Evolutionary conservation across 129 eudicot genomes (phyloP).

Genomic region (Kitagawia praeruptora): DNA sequence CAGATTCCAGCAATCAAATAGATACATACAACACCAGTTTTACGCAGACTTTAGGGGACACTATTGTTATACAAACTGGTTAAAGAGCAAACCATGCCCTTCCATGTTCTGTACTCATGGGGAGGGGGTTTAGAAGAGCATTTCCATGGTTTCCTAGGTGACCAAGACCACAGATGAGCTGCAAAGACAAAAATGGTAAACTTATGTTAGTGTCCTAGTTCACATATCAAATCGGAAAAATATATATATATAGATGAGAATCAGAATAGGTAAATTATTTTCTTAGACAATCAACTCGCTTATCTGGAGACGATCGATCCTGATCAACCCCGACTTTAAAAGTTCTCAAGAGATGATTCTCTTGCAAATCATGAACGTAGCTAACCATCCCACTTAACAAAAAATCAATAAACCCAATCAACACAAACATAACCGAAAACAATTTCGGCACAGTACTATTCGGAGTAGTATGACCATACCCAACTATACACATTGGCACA

Average conservation of each 20-base stretch:
- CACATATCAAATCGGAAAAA: not conserved
- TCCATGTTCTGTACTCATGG: slow-evolving; percentile 24
- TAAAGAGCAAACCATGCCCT: slow-evolving; percentile 27
- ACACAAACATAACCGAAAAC: slow-evolving; percentile 51
- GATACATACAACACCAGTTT: slow-evolving; percentile 21
- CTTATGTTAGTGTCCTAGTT: not conserved
- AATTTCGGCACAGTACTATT: slow-evolving; percentile 39
- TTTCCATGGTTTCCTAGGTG: slow-evolving; percentile 30
- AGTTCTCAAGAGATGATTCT: slow-evolving; percentile 36
- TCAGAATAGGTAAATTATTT: not conserved
- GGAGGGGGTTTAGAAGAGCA: slow-evolving; percentile 19
- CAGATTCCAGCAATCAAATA: slow-evolving; percentile 32
- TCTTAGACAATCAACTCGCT: not conserved
- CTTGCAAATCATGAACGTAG: slow-evolving; percentile 68
- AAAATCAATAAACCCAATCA: slow-evolving; percentile 60
- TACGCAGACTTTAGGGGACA: slow-evolving; percentile 6
- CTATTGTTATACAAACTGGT: slow-evolving; percentile 23
- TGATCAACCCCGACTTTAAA: slow-evolving; percentile 22
- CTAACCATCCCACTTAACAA: slow-evolving; percentile 62
- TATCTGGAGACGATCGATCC: slow-evolving; percentile 7
- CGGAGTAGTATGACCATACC: slow-evolving; percentile 74
- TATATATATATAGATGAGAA: not conserved
- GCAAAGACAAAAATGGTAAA: slow-evolving; percentile 7
- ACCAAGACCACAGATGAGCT: slow-evolving; percentile 49
- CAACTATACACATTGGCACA: slow-evolving; percentile 67